Evolutionary conservation across 1,284 basidiomycete genomes (phyloP).

Genomic region (Cutaneotrichosporon dermatis): DNA sequence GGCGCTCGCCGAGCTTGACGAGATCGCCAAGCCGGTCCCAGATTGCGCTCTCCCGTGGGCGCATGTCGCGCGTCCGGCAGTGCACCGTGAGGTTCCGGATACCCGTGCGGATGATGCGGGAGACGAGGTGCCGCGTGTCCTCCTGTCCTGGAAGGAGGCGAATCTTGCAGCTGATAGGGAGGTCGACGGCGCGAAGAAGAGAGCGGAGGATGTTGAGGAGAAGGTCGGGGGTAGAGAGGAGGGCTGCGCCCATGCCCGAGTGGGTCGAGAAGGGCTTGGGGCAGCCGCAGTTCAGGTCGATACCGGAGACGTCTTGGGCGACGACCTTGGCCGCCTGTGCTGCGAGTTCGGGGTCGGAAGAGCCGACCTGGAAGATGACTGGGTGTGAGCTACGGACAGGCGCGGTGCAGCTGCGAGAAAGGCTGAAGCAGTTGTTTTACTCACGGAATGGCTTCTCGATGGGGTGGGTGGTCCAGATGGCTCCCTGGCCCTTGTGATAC

Average conservation of each 20-base stretch:
- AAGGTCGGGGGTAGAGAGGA: constrained; percentile 85
- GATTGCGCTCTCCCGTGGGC: constrained; percentile 73
- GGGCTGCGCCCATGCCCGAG: constrained; percentile 91
- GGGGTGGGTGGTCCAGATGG: constrained; percentile 90
- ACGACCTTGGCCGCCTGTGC: constrained; percentile 85
- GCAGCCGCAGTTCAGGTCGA: constrained; percentile 64
- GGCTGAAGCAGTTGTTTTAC: constrained; percentile 4
- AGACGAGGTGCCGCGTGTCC: constrained; percentile 80
- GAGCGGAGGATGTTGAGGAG: constrained; percentile 80
- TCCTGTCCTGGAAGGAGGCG: constrained; percentile 79
- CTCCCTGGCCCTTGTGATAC: constrained; percentile 67
- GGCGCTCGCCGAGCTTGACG: constrained; percentile 58
- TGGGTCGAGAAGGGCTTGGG: constrained; percentile 95
- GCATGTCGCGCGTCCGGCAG: constrained; percentile 91
- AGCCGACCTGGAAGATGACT: constrained; percentile 74
- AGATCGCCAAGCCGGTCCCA: constrained; percentile 77
- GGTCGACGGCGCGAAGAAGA: constrained; percentile 67
- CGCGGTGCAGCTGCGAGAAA: not conserved
- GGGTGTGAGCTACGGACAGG: not conserved
- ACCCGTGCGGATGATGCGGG: constrained; percentile 79
- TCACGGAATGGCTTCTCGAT: constrained; percentile 76
- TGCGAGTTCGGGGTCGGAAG: constrained; percentile 80
- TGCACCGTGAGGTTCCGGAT: constrained; percentile 89
- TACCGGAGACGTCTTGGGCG: constrained; percentile 82
- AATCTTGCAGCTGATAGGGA: constrained; percentile 88